Conservation (phyloP, 495 filamentous ascomycete species). For the Trichoderma asperelloides region DNA sequence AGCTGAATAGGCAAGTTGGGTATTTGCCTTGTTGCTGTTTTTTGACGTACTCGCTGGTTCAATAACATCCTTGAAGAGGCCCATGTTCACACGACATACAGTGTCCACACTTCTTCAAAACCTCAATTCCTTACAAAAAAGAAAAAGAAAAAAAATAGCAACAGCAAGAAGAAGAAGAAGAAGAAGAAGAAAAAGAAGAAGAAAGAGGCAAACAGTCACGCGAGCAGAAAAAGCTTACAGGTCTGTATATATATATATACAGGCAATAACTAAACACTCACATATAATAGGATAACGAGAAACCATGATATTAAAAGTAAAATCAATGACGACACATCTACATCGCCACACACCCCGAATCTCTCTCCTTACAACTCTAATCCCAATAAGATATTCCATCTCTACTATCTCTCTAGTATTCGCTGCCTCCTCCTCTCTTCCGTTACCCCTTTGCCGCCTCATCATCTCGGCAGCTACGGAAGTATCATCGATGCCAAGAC, state of each 20-base stretch:
- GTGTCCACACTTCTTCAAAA: background rate
- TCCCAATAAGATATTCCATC: background rate
- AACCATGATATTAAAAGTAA: background rate
- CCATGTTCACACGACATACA: background rate
- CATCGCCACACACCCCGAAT: background rate
- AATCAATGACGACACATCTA: background rate
- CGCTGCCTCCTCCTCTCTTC: no score
- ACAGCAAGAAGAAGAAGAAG: background rate
- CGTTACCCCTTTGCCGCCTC: background rate
- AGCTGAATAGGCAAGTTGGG: background rate
- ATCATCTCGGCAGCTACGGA: background rate
- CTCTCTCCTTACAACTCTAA: background rate
- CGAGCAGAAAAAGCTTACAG: background rate
- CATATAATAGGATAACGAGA: background rate
- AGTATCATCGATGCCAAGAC: background rate
- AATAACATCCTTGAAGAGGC: background rate
- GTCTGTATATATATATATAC: background rate
- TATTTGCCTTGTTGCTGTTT: background rate
- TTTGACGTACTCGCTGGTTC: background rate
- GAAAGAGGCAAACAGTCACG: background rate
- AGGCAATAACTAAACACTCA: background rate
- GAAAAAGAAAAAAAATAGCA: background rate
- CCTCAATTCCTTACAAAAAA: background rate
- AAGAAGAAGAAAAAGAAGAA: background rate
- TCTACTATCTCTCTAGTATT: background rate